Evolutionary conservation across 2,329 filamentous ascomycete species (phyloP).

Genomic region (Chaetothyriales sp.): DNA sequence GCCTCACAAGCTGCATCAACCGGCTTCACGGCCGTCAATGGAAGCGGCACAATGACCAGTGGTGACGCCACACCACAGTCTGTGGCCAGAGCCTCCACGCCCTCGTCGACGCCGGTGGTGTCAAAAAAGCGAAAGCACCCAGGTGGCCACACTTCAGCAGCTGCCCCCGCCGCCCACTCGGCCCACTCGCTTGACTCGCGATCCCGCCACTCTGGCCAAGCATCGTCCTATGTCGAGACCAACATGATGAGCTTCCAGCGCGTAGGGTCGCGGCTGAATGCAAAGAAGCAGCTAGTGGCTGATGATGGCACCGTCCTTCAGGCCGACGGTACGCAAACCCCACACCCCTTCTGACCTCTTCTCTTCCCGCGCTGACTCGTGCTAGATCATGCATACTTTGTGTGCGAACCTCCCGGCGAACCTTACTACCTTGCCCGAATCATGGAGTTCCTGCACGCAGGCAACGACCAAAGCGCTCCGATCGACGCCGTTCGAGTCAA

Average conservation of each 20-base stretch:
- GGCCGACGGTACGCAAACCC: constrained; percentile 54
- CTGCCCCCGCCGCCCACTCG: constrained; percentile 11
- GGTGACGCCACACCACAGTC: constrained; percentile 11
- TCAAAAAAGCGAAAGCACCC: constrained; percentile 80
- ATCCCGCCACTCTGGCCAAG: constrained; percentile 18
- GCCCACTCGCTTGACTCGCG: constrained; percentile 16
- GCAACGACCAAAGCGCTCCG: constrained; percentile 56
- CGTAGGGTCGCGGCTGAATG: constrained; percentile 49
- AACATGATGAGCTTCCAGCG: constrained; percentile 84
- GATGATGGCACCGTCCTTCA: constrained; percentile 78
- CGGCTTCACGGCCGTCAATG: constrained; percentile 2
- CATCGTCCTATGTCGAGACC: constrained; percentile 38
- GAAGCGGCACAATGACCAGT: not conserved
- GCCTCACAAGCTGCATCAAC: not conserved
- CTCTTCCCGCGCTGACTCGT: not conserved
- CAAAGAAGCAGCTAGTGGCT: constrained; percentile 60
- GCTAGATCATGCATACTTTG: constrained; percentile 76
- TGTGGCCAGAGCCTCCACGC: constrained; percentile 41
- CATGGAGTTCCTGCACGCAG: constrained; percentile 87
- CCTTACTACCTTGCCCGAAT: constrained; percentile 95
- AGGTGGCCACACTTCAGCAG: constrained; percentile 22
- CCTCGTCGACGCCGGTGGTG: constrained; percentile 29
- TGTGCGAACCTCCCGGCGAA: constrained; percentile 93
- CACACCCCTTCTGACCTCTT: not conserved
- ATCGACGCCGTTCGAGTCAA: constrained; percentile 86